Conservation (phyloP, 2,329 filamentous ascomycete species). For the Conoideocrella luteorostrata region DNA sequence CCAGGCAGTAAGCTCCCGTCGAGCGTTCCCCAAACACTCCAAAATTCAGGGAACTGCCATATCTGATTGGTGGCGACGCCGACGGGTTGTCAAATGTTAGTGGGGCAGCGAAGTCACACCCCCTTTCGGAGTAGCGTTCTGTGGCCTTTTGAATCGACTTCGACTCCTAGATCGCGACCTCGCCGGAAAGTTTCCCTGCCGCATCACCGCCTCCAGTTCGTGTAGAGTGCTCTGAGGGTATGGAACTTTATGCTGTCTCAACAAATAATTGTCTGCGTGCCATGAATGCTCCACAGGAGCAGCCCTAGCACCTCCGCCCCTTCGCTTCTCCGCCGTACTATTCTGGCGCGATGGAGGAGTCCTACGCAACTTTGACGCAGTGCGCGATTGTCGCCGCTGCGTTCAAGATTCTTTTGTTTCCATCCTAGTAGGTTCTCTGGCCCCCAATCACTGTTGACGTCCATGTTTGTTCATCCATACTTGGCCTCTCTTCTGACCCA, state of each 20-base stretch:
- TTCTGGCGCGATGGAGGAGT: slow-evolving; percentile 58
- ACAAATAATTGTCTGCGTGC: background rate
- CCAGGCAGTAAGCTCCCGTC: background rate
- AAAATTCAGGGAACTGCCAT: background rate
- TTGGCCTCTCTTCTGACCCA: background rate
- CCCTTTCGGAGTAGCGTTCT: background rate
- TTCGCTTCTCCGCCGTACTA: background rate
- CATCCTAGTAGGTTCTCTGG: slow-evolving; percentile 79
- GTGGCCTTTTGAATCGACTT: slow-evolving; percentile 3
- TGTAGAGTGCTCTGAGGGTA: background rate
- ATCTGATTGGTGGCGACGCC: background rate
- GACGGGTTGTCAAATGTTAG: background rate
- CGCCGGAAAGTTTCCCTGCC: too few relatives aligned
- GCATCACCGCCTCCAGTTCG: too few relatives aligned
- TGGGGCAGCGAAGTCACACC: background rate
- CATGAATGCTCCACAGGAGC: slow-evolving; percentile 3
- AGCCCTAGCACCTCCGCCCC: background rate
- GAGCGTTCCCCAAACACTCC: slow-evolving; percentile 2
- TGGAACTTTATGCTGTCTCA: background rate
- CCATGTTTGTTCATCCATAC: slow-evolving; percentile 1
- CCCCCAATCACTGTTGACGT: too few relatives aligned
- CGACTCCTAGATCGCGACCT: background rate
- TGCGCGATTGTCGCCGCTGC: slow-evolving; percentile 80
- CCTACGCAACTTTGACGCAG: slow-evolving; percentile 82
- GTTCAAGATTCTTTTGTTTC: slow-evolving; percentile 87